Base-by-base conservation (phyloP, 2,329 filamentous ascomycete genomes). In the Scytalidium sp. region DNA sequence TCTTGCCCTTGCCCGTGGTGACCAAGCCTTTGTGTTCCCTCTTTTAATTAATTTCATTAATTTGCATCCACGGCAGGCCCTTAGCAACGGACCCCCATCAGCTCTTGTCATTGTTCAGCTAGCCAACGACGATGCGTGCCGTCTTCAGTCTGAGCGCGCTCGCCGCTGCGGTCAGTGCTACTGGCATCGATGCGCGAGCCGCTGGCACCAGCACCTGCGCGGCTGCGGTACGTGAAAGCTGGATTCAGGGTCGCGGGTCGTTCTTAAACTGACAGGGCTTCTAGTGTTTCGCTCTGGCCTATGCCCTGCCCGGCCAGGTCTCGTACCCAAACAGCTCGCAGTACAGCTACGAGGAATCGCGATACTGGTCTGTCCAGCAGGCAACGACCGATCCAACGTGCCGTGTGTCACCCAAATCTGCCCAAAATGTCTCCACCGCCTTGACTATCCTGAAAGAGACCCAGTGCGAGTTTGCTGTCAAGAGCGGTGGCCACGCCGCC, bases 401-500 rank as follows among this genome's bases (percentile, higher is more conserved):
- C 44, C 44, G 56, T 22, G 42, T 62, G 41, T 44, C 52, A 17
- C 60, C 59, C 3, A 51, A 23, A 8, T 50, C 36, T 8, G 40
- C 57, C 1, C 10, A 49, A 2, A 57, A 59, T 43, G 51, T 62
- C 6, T 60, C 60, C 2, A 40, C 43, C 2, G 53, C 54, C 6
- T 27, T 61, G 2, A 49, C 46, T n/a, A 44, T 57, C 2, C 42
- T 50, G 13, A 52, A 50, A 6, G 19, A 52, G 13, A 45, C 50
- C 19, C 40, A 50, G 10, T 61, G 59, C 29, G 36, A 53, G 27
- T 63, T 60, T 40, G 55, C 59, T 1, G 55, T 62, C 8, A 57
- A 58, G 41, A 56, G 54, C 27, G 59, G 59, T 17, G 59, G 60
- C 1, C 60, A 63, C 52, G 56, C 52, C 2, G 43, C 48, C 9